phyloP scores from a whole-genome alignment of 139 green algal genomes.

The Chlorella vulgaris region DNA sequence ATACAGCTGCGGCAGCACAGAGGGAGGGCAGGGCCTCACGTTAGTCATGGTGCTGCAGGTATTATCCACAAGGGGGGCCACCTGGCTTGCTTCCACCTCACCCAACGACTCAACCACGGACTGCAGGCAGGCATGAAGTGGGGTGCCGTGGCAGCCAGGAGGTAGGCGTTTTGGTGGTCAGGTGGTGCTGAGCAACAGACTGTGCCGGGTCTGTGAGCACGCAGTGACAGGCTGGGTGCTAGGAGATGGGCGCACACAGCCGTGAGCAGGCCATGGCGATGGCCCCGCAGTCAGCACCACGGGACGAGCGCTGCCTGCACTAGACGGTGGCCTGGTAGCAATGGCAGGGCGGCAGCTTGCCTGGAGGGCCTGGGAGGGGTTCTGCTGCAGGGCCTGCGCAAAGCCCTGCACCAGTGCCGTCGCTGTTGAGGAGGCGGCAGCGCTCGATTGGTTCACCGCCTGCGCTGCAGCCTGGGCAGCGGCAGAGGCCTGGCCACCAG shows the following conservation, averaged over 20 bases:
- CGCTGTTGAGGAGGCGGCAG: background rate
- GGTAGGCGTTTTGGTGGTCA: no score
- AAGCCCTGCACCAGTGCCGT: background rate
- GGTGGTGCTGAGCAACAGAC: slow-evolving; percentile 9
- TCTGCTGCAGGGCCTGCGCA: background rate
- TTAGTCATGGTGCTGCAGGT: slow-evolving; percentile 15
- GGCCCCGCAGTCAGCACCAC: background rate
- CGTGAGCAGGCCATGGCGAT: background rate
- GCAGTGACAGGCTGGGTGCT: background rate
- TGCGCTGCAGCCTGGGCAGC: background rate
- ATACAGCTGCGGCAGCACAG: no score
- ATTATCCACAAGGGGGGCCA: slow-evolving; percentile 7
- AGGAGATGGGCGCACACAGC: no score
- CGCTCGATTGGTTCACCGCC: background rate
- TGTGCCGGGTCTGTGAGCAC: no score
- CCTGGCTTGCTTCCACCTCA: background rate
- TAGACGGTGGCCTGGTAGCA: no score
- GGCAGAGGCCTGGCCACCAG: background rate
- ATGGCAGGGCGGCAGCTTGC: background rate
- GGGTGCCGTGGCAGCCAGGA: no score
- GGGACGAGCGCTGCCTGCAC: background rate
- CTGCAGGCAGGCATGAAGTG: no score
- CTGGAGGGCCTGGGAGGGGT: slow-evolving; percentile 1
- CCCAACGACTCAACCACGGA: no score
- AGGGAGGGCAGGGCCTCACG: no score